These are phyloP conservation scores for Pugionium dolabratum DNA, from an alignment of 345 rosid genomes.

Conservation along the genomic window DNA sequence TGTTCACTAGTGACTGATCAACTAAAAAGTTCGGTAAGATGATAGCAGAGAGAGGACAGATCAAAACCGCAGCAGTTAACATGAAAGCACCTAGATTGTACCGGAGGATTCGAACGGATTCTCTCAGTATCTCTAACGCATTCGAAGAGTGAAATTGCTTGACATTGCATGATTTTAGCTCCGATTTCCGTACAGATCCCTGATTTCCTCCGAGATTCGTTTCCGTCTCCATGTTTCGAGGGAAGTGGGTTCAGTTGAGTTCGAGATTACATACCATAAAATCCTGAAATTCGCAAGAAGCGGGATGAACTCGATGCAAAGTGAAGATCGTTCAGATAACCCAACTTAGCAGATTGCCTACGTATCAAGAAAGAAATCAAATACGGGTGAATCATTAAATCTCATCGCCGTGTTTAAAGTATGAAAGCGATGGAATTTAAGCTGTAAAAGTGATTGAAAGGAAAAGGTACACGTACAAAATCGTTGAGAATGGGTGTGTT, in stretches of 20 bases:
- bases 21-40: constrained; percentile 64
- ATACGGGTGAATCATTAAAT: not conserved
- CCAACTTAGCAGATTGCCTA: constrained; percentile 25
- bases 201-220: constrained; percentile 40
- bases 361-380: constrained; percentile 1
- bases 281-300: not conserved
- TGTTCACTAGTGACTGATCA: constrained; percentile 61
- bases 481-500: not conserved
- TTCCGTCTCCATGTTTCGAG: constrained; percentile 46
- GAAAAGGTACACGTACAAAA: not conserved
- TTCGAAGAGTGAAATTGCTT: constrained; percentile 59
- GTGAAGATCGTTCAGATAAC: constrained; percentile 19
- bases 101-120: constrained; percentile 77
- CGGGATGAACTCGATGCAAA: constrained; percentile 17
- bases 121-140: constrained; percentile 84
- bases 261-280: constrained; percentile 15
- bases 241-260: constrained; percentile 25
- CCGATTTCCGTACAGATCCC: constrained; percentile 40
- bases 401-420: not conserved
- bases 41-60: constrained; percentile 79
- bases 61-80: constrained; percentile 59
- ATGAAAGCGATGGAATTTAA: constrained; percentile 2
- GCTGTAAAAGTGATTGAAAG: constrained; percentile 15
- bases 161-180: constrained; percentile 45
- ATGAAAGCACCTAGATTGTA: constrained; percentile 66